Base-by-base conservation (phyloP, 371 early-diverging fungal genomes). In the Syncephalastrum racemosum region DNA sequence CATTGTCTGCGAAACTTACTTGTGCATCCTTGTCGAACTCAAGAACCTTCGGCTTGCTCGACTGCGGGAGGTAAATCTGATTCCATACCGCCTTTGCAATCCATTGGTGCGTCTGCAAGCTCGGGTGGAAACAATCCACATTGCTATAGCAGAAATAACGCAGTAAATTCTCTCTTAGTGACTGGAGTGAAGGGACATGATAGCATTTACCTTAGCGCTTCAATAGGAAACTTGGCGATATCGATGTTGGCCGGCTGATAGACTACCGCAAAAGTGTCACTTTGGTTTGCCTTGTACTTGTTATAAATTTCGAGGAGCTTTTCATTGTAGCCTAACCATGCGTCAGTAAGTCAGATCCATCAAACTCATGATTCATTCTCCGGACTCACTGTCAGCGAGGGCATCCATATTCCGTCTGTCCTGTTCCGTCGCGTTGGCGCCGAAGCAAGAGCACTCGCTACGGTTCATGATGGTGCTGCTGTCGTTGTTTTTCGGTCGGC, bases 1-100 rank as follows among this genome's bases (percentile, higher is more conserved):
- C 51, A 51, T 44, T 50, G 16, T 20, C 4, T 3, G 13, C 8
- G 39, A 27, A 15, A 13, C 50, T 49, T 58, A 61, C 61, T n/a
- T 16, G 46, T 46, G 54, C 36, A 16, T 61, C 23, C 4, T 8
- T 40, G 23, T 55, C 51, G 20, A 55, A 61, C 16, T 54, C 31
- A 16, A 16, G 51, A 1, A 23, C 44, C n/a, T 19, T 20, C 4
- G 50, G 46, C 3, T 50, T 48, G 7, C 46, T 19, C 6, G 31
- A 10, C 13, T 27, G 15, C 12, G 61, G 48, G 7, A 46, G 13
- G n/a, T 55, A 55, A 31, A 61, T 54, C 8, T 44, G 39, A 25
- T 55, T 43, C 61, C 61, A 61, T 4, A 47, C 19, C 52, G 57
- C 62, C 53, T 62, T 62, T 14, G 62, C 57, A n/a, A 62, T 39